Evolutionary conservation across 2,329 filamentous ascomycete genomes (phyloP).

Genomic region (Alternaria viburni): DNA sequence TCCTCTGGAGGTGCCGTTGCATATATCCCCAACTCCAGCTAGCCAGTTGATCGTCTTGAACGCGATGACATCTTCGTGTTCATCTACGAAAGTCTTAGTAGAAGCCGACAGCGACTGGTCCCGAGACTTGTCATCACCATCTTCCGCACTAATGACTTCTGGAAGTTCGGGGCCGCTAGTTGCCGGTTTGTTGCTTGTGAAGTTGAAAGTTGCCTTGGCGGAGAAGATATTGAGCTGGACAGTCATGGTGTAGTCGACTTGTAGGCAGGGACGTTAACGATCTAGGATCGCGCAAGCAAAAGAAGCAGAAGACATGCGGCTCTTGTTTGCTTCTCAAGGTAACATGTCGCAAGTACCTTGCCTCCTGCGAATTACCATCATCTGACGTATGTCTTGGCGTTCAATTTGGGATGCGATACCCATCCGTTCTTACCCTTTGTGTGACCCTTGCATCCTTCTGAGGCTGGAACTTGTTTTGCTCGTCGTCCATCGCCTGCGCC

Average conservation of each 20-base stretch:
- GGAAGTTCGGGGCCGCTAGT: background rate
- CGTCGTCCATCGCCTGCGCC: background rate
- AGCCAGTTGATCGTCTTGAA: constrained; percentile 3
- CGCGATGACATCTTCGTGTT: background rate
- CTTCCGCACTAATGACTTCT: background rate
- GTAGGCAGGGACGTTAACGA: background rate
- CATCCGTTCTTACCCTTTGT: background rate
- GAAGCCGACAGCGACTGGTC: background rate
- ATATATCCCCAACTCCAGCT: constrained; percentile 11
- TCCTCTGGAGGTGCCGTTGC: background rate
- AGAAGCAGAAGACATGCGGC: background rate
- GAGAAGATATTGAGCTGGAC: constrained; percentile 1
- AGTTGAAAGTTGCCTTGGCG: background rate
- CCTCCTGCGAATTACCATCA: constrained; percentile 3
- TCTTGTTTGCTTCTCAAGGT: background rate
- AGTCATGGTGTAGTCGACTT: background rate
- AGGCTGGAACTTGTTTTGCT: constrained; percentile 1
- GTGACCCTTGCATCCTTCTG: background rate
- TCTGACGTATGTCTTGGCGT: constrained; percentile 17
- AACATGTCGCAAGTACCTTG: background rate
- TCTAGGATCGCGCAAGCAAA: background rate
- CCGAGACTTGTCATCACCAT: background rate
- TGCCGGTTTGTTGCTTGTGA: background rate
- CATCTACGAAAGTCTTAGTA: background rate
- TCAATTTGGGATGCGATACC: background rate